These are phyloP conservation scores for Antrodiella citrinella DNA, from an alignment of 768 basidiomycete species.

Conservation along the genomic window DNA sequence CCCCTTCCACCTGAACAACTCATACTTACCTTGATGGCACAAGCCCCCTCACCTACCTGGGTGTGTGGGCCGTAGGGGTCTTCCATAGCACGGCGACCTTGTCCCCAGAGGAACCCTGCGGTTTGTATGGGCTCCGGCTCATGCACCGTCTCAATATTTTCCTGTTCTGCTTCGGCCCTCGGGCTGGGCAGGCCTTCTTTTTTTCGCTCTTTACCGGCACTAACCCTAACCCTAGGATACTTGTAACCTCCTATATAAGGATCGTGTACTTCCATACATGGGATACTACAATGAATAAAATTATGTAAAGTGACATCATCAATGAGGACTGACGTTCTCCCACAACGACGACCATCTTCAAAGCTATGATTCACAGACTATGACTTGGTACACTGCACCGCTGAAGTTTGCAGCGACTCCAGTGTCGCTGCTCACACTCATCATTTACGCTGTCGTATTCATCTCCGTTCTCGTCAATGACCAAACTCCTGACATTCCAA, in stretches of 20 bases:
- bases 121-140: constrained; percentile 32
- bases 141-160: constrained; percentile 31
- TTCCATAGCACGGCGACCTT: constrained; percentile 42
- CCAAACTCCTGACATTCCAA: constrained; percentile 36
- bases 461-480: constrained; percentile 40
- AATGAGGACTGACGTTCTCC: neutral
- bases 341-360: neutral
- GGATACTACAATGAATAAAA: neutral
- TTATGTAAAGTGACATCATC: neutral
- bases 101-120: constrained; percentile 32
- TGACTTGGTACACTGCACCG: constrained; percentile 8
- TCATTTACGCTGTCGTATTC: constrained; percentile 43
- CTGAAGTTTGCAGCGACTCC: constrained; percentile 32
- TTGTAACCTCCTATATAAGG: neutral
- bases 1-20: constrained; percentile 13
- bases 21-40: constrained; percentile 27
- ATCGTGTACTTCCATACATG: neutral
- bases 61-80: constrained; percentile 21
- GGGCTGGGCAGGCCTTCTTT: constrained; percentile 36
- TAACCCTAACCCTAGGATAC: constrained; percentile 10
- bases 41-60: constrained; percentile 21
- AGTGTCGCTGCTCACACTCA: constrained; percentile 36
- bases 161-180: constrained; percentile 34
- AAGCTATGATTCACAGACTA: neutral
- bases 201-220: constrained; percentile 11